phyloP scores from a whole-genome alignment of 2,329 filamentous ascomycete genomes.

The Lachnellula willkommii region DNA sequence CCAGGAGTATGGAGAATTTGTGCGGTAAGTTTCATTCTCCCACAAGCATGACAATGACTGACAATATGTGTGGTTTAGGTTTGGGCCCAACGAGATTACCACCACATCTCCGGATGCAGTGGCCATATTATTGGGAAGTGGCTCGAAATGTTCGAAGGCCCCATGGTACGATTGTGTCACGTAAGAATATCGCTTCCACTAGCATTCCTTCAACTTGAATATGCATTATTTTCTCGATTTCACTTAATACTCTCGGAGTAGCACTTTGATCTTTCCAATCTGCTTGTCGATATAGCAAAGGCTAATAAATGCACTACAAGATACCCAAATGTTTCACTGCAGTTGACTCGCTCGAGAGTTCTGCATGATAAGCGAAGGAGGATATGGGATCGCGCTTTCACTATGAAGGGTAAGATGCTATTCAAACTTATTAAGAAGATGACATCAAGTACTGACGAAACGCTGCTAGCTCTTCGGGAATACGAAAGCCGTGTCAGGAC shows the following conservation, averaged over 20 bases:
- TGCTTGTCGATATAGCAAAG: no score
- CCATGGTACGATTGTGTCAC: conserved; percentile 21
- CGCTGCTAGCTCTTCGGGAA: conserved; percentile 15
- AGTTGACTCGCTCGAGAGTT: conserved; percentile 14
- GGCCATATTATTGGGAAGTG: conserved; percentile 10
- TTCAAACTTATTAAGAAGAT: neutral
- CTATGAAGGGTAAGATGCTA: conserved; percentile 16
- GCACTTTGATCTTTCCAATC: no score
- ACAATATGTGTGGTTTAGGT: neutral
- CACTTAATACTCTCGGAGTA: no score
- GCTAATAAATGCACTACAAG: neutral
- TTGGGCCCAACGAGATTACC: conserved; percentile 18
- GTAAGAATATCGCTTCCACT: neutral
- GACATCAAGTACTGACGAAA: neutral
- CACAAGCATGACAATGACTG: neutral
- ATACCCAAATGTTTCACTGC: conserved; percentile 12
- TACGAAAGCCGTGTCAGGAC: conserved; percentile 21
- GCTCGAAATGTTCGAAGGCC: conserved; percentile 19
- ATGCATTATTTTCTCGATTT: no score
- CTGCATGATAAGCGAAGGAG: conserved; percentile 21
- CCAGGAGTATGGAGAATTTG: conserved; percentile 22
- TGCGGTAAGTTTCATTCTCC: conserved; percentile 8
- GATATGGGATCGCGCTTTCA: conserved; percentile 24
- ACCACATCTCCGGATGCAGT: conserved; percentile 20
- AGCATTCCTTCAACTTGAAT: no score